phyloP scores from a whole-genome alignment of 495 filamentous ascomycete species.

The Bacidia rubella region DNA sequence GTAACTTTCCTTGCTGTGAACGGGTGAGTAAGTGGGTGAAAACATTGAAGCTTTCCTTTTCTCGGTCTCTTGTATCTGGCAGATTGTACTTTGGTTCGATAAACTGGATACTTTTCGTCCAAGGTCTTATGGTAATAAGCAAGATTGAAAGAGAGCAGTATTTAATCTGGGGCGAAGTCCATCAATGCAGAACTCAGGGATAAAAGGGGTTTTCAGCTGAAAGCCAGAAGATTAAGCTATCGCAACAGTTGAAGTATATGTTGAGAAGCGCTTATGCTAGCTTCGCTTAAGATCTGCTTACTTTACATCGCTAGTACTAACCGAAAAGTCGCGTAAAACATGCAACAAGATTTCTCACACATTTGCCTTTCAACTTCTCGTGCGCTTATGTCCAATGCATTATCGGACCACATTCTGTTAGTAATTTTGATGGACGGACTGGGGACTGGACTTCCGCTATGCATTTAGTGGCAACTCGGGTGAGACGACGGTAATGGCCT shows the following conservation, averaged over 20 bases:
- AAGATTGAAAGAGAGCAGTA: neutral
- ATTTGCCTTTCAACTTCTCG: too few species aligned
- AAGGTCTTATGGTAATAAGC: neutral
- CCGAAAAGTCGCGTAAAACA: neutral
- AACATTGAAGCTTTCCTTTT: neutral
- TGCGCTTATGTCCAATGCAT: neutral
- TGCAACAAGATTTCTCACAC: neutral
- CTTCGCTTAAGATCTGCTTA: neutral
- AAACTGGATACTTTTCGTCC: neutral
- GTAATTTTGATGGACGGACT: neutral
- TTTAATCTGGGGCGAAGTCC: neutral
- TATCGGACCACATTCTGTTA: neutral
- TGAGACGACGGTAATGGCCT: neutral
- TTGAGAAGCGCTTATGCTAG: neutral
- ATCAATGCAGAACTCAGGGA: neutral
- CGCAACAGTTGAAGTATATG: neutral
- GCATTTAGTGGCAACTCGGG: neutral
- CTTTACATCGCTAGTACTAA: neutral
- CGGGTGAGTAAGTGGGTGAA: neutral
- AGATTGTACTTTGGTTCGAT: neutral
- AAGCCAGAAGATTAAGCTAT: neutral
- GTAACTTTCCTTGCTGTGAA: neutral
- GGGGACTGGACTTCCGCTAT: neutral
- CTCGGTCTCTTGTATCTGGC: neutral
- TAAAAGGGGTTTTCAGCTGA: neutral